Percentiles rank a stretch among this genome's conserved stretches.
These are phyloP conservation scores for Eucalyptus rudis DNA, from an alignment of 345 rosid genomes.

Conservation along the genomic window DNA sequence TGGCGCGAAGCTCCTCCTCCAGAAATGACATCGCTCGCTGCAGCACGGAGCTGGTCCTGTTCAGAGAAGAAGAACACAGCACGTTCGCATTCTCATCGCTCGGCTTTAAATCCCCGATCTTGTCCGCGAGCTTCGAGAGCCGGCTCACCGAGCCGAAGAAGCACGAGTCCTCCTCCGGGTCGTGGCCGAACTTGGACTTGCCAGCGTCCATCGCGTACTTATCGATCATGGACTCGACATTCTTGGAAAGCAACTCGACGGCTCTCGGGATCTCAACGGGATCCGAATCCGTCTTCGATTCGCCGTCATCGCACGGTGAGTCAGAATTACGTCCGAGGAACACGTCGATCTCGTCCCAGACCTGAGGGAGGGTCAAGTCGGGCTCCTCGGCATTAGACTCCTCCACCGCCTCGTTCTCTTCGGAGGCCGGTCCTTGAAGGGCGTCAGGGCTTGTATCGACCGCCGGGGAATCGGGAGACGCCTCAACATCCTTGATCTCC, in stretches of 20 bases:
- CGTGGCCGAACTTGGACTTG: conserved; percentile 14
- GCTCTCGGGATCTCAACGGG: conserved; percentile 16
- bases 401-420: background rate
- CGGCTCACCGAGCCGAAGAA: conserved; percentile 25
- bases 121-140: conserved; percentile 19
- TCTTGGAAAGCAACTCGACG: conserved; percentile 23
- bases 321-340: conserved; percentile 8
- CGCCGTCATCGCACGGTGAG: background rate
- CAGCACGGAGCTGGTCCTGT: conserved; percentile 30
- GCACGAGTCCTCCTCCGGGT: conserved; percentile 16
- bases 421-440: background rate
- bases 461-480: background rate
- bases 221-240: conserved; percentile 31
- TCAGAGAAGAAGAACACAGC: conserved; percentile 6
- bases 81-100: background rate
- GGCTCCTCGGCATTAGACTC: background rate
- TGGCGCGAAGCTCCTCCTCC: conserved; percentile 56
- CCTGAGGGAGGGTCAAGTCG: conserved; percentile 1
- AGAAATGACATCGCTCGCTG: conserved; percentile 45
- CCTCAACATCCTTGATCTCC: background rate
- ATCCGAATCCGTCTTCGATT: background rate
- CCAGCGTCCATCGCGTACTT: conserved; percentile 8
- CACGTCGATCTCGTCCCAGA: conserved; percentile 30
- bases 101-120: conserved; percentile 7
- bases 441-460: background rate